Evolutionary conservation across 805 yeast genomes (phyloP).

Genomic region (Candida verbasci): DNA sequence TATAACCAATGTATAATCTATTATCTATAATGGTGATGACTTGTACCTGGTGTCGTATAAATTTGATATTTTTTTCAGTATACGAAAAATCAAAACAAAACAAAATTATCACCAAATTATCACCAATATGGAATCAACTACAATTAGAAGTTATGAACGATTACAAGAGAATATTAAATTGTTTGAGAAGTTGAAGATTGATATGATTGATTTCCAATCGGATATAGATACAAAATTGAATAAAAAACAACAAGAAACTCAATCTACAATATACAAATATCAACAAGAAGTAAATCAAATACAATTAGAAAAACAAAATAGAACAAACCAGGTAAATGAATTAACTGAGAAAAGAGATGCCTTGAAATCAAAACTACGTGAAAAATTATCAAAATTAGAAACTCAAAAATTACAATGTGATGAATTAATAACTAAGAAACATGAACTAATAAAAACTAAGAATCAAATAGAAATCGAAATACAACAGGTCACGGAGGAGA

Average conservation of each 20-base stretch:
- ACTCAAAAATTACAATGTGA: slow-evolving; percentile 30
- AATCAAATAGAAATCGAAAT: slow-evolving; percentile 23
- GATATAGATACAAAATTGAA: slow-evolving; percentile 1
- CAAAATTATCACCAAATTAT: too few species aligned
- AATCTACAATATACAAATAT: slow-evolving; percentile 31
- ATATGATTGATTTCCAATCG: slow-evolving; percentile 1
- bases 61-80: too few species aligned
- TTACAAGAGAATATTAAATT: slow-evolving; percentile 2
- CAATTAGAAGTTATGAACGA: slow-evolving; percentile 4
- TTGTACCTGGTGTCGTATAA: too few species aligned
- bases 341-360: slow-evolving; percentile 22
- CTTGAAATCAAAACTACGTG: slow-evolving; percentile 20
- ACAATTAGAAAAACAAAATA: slow-evolving; percentile 23
- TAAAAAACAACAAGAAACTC: slow-evolving; percentile 25
- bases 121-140: slow-evolving; percentile 2
- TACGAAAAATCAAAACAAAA: slow-evolving; percentile 3
- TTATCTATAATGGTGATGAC: too few species aligned
- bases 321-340: slow-evolving; percentile 27
- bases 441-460: slow-evolving; percentile 25
- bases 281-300: slow-evolving; percentile 25
- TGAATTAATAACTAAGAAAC: slow-evolving; percentile 31
- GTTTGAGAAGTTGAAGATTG: slow-evolving; percentile 1
- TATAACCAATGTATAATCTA: too few species aligned
- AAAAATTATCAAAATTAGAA: slow-evolving; percentile 5
- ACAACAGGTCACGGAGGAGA: slow-evolving; percentile 11